Evolutionary conservation across 2,329 filamentous ascomycete species (phyloP).

Genomic region (Fusarium pilosicola): DNA sequence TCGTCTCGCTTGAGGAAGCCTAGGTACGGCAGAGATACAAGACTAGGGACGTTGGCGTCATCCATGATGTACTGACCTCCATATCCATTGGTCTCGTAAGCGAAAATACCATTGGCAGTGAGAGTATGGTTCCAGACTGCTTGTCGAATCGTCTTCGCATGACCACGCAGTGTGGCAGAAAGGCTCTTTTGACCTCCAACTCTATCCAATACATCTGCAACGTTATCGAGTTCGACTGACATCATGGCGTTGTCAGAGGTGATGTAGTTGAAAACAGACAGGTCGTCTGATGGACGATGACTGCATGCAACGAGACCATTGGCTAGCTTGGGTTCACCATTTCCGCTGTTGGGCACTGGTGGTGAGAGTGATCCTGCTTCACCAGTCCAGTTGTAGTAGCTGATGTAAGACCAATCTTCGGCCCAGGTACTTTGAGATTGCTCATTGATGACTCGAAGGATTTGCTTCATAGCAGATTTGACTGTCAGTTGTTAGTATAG

Average conservation of each 20-base stretch:
- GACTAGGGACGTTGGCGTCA: slow-evolving; percentile 21
- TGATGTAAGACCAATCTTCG: slow-evolving; percentile 15
- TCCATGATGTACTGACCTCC: slow-evolving; percentile 33
- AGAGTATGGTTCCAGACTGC: slow-evolving; percentile 18
- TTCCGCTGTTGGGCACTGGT: slow-evolving; percentile 19
- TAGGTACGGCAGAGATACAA: slow-evolving; percentile 8
- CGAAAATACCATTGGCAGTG: slow-evolving; percentile 8
- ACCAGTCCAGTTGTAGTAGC: slow-evolving; percentile 30
- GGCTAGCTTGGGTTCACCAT: slow-evolving; percentile 8
- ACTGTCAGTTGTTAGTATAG: not conserved
- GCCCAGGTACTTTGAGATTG: slow-evolving; percentile 27
- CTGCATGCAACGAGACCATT: slow-evolving; percentile 20
- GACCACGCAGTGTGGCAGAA: not conserved
- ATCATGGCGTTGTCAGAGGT: slow-evolving; percentile 28
- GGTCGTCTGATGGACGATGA: slow-evolving; percentile 19
- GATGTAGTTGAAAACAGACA: slow-evolving; percentile 20
- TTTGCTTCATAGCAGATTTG: slow-evolving; percentile 14
- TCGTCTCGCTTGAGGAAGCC: slow-evolving; percentile 16
- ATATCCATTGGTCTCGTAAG: slow-evolving; percentile 21
- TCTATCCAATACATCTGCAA: slow-evolving; percentile 8
- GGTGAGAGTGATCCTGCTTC: slow-evolving; percentile 12
- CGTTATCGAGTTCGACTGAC: slow-evolving; percentile 17
- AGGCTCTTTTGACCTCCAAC: not conserved
- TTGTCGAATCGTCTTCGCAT: slow-evolving; percentile 4
- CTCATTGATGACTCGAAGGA: slow-evolving; percentile 7